Conservation (phyloP, 805 yeast genomes). For the Suhomyces prunicola region DNA sequence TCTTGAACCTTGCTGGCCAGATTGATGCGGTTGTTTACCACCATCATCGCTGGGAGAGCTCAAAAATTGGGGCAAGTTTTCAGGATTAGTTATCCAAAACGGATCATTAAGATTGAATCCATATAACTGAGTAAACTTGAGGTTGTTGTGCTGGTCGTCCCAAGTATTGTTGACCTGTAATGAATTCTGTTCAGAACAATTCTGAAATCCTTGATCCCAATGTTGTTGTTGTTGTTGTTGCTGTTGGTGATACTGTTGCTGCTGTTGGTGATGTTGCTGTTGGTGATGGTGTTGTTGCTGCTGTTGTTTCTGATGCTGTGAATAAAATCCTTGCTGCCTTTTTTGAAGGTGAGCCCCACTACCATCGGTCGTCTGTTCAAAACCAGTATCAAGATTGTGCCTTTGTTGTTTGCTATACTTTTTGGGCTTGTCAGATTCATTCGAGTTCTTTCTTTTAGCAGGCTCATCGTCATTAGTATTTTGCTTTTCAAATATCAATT, state of each 20-base stretch:
- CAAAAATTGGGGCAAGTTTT: constrained; percentile 37
- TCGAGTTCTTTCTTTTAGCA: constrained; percentile 1
- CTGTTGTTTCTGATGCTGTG: background rate
- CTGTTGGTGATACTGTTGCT: background rate
- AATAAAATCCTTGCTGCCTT: background rate
- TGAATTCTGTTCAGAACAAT: background rate
- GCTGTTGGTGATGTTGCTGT: background rate
- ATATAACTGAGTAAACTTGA: constrained; percentile 31
- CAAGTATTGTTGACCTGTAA: background rate
- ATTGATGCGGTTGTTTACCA: background rate
- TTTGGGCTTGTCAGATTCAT: background rate
- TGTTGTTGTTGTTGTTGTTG: background rate
- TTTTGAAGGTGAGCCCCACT: background rate
- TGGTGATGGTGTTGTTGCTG: background rate
- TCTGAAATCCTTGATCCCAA: background rate
- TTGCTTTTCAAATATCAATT: constrained; percentile 20
- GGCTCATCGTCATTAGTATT: background rate
- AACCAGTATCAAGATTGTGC: background rate
- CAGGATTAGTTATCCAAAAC: constrained; percentile 51
- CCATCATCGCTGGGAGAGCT: constrained; percentile 25
- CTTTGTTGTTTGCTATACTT: background rate
- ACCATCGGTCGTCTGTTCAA: background rate
- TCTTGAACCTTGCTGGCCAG: background rate
- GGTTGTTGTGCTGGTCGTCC: background rate
- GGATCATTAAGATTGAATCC: constrained; percentile 48